Evolutionary conservation across 2,329 filamentous ascomycete genomes (phyloP), one percentile per base, ranked within the genome.

Genomic region (Ophiostoma quercus): DNA sequence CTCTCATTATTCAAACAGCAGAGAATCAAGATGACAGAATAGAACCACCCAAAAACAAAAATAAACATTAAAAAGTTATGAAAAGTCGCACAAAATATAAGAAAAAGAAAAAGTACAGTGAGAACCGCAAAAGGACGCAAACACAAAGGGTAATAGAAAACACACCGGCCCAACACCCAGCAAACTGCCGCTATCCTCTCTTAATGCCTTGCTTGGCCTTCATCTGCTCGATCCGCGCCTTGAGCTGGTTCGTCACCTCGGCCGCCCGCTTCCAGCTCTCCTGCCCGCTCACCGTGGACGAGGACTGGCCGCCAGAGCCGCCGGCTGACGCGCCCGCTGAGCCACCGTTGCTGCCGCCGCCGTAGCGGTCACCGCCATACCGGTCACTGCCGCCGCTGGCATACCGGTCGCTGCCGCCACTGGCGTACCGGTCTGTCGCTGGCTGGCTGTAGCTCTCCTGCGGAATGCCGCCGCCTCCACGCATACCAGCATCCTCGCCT

Each of bases 191-290:
- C 62, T 37, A 73, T 25, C 71, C 71, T 70, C 72, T 71, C 65
- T 68, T 68, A 2, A 73, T 70, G 6, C 73, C 73, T 41, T 74
- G 73, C 57, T 74, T 74, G 22, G 72, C 73, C 85, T 98, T 99
- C 95, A 99, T 99, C 84, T 95, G 91, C 83, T 98, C 95, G 79
- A 99, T 99, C 78, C 95, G 88, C 68, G 94, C 93, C 83, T 98
- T 99, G 76, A 99, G 80, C 79, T 97, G 95, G 79, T 94, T 97
- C 69, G 95, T 99, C 71, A 99, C 95, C 82, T 99, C 95, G 1
- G 95, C 95, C 22, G 95, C 95, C 74, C 95, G 85, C 82, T 94
- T 96, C 95, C 95, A 99, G 78, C 94, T 98, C 81, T 99, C 95
- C 22, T 89, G 88, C 0, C 88, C 88, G 65, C 74, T 71, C 14